phyloP scores from a whole-genome alignment of 495 filamentous ascomycete genomes.

The Parathielavia hyrcaniae region DNA sequence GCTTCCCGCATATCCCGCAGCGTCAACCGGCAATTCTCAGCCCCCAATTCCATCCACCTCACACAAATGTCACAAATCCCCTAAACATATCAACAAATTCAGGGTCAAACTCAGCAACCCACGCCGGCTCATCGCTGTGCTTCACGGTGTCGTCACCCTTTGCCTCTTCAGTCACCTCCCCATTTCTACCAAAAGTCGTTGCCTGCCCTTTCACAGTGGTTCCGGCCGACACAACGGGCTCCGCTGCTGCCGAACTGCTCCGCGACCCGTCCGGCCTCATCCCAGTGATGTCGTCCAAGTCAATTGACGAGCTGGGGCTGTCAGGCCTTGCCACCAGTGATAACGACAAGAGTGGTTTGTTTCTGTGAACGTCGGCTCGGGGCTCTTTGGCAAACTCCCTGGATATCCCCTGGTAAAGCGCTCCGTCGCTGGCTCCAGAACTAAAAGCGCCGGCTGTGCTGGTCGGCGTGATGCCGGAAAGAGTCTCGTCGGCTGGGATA shows the following conservation, averaged over 20 bases:
- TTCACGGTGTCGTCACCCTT: slow-evolving; percentile 10
- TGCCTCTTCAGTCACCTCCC: slow-evolving; percentile 1
- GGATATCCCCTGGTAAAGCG: slow-evolving; percentile 15
- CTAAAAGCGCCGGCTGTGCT: slow-evolving; percentile 2
- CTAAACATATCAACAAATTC: slow-evolving; percentile 45
- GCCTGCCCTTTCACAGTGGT: not conserved
- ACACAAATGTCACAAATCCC: slow-evolving; percentile 47
- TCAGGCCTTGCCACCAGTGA: slow-evolving; percentile 6
- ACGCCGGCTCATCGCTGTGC: slow-evolving; percentile 34
- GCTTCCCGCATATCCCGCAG: no score
- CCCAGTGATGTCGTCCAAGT: not conserved
- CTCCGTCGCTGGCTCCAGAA: slow-evolving; percentile 15
- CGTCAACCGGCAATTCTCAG: not conserved
- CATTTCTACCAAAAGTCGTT: not conserved
- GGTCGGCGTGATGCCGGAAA: not conserved
- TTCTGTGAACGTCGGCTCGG: not conserved
- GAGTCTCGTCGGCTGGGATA: no score
- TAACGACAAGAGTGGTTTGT: not conserved
- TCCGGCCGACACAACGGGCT: not conserved
- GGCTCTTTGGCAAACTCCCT: not conserved
- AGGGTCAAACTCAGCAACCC: slow-evolving; percentile 45
- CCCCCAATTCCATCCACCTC: not conserved
- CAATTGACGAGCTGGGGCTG: not conserved
- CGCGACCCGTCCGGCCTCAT: not conserved
- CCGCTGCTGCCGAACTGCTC: slow-evolving; percentile 10